Percentiles rank a stretch among this genome's conserved stretches.
These are phyloP conservation scores for Teunomyces aglyptinius DNA, from an alignment of 805 yeast genomes.

Conservation along the genomic window DNA sequence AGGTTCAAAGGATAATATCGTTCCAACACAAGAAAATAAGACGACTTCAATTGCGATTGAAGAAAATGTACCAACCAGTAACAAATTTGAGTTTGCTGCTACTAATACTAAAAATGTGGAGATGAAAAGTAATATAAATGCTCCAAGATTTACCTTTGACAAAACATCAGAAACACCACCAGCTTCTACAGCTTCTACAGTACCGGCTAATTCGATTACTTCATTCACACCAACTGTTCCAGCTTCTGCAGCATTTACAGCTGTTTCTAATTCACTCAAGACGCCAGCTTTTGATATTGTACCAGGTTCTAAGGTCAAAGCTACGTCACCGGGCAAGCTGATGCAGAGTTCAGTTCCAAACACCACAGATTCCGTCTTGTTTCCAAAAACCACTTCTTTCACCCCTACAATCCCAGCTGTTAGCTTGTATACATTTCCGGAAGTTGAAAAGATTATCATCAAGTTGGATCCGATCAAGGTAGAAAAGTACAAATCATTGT, in stretches of 20 bases:
- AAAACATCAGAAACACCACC: not conserved
- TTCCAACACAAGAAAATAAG: not conserved
- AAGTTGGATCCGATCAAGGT: constrained; percentile 25
- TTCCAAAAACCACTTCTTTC: not conserved
- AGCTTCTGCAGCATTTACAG: not conserved
- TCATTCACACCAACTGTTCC: not conserved
- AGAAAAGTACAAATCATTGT: constrained; percentile 23
- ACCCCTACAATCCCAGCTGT: not conserved
- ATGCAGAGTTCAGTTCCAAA: not conserved
- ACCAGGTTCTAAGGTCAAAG: constrained; percentile 1
- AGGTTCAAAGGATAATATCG: not conserved
- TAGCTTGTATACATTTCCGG: constrained; percentile 22
- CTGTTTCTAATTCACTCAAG: not conserved
- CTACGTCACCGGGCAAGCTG: not conserved
- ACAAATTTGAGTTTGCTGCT: not conserved
- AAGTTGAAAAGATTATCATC: constrained; percentile 16
- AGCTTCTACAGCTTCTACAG: not conserved
- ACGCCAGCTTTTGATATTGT: not conserved
- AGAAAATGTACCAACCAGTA: not conserved
- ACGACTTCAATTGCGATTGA: not conserved
- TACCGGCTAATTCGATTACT: not conserved
- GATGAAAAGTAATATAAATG: not conserved
- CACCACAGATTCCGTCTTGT: too few species aligned
- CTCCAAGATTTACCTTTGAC: not conserved
- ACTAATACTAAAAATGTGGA: not conserved